Evolutionary conservation across 2,329 filamentous ascomycete species (phyloP), one percentile per base, ranked within the genome.

Genomic region (Fusarium sp.): DNA sequence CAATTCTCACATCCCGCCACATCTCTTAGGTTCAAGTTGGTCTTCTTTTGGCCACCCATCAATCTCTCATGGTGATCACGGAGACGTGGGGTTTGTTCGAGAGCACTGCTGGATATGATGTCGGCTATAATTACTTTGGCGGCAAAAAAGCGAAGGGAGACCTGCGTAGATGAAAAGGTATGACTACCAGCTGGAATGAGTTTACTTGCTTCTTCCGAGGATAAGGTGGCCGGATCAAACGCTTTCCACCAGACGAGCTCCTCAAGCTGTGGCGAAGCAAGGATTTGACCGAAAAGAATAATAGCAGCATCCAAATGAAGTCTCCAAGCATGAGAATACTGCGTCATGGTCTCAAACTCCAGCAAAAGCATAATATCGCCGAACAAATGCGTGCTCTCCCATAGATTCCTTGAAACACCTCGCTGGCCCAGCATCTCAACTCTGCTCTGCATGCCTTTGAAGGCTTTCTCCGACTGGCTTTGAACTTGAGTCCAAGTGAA

Each of bases 61-160:
- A 69, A 18, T 3, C 11, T 53, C 9, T 50, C 28, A 15, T 61
- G 15, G 8, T 69, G 26, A 3, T 33, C 29, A 4, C 18, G 4
- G 3, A 67, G 55, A 0, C 21, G 23, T 3, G 68, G 50, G 3
- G 1, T 3, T 6, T 35, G 29, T 6, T 57, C 31, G 0, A 66
- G 43, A 12, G 29, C 35, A 6, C 50, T 66, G 8, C 59, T 65
- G 0, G 65, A 52, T 23, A 73, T 31, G 1, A 70, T 58, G n/a
- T 73, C 69, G 2, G 46, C 54, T 9, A 42, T 79, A 6, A 83
- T 53, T 0, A 84, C 70, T 12, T 73, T 69, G 3, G 74, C 77
- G 8, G 74, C 74, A 37, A 74, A 81, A 49, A 80, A 83, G 49
- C 74, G 75, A 42, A 79, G 79, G 21, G 73, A 77, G 3, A 78